Evolutionary conservation across 768 basidiomycete genomes (phyloP), one percentile per base, ranked within the genome.

Genomic region (Podaxis sp.): DNA sequence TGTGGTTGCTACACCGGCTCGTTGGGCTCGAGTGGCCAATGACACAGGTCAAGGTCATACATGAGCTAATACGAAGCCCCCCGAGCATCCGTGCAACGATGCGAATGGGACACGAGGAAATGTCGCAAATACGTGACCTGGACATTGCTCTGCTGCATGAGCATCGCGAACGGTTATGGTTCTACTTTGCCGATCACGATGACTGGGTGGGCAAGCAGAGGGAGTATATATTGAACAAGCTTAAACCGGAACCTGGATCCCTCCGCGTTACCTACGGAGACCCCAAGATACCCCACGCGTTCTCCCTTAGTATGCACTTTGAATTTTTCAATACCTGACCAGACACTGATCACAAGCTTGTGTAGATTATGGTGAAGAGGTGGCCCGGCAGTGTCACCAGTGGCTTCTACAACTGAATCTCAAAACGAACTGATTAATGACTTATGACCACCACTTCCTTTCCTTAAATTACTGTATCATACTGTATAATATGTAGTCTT

Each of bases 131-230:
- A 53, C 76, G 71, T 36, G 80, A 76, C 7, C 75, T 87, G 3
- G 88, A 92, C 66, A 38, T 74, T 17, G 68, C 67, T 0, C 71
- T 84, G 56, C 74, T 86, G n/a, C 66, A 75, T 20, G 64, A 77
- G 50, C 76, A 82, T 54, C 70, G 71, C 41, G 63, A 76, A 46
- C 73, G 77, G 51, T 67, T 78, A 15, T 75, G 78, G 65, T 74
- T 89, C 20, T 88, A 85, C 69, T 90, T 86, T 73, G 89, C 84
- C 2, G 77, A 82, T 41, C 36, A 73, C 5, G 90, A 92, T 69
- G 82, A 81, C 50, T 92, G 90, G 90, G 87, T 93, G 44, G 87
- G 87, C 7, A 73, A 78, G 54, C 79, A 89, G 57, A 82, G 78
- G 63, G 73, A 78, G 17, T 62, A 66, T 5, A 73, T 90, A 15